phyloP scores from a whole-genome alignment of 2,329 filamentous ascomycete species.

The Ceratocystiopsis minuta region DNA sequence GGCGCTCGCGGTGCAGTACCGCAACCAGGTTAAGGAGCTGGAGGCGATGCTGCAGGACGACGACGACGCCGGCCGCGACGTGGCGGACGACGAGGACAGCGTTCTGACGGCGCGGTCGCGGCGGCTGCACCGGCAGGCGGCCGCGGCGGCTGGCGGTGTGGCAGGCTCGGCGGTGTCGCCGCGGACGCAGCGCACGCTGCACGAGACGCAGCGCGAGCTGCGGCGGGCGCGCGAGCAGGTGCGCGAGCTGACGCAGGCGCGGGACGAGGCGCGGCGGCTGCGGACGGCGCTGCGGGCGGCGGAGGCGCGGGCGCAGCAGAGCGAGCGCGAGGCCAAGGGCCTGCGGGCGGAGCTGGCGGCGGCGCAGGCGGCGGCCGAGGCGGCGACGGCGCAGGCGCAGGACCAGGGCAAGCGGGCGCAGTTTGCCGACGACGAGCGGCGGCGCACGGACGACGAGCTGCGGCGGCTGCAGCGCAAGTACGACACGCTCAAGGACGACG shows the following conservation, averaged over 20 bases:
- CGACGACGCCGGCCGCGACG: constrained; percentile 12
- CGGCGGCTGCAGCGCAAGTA: constrained; percentile 29
- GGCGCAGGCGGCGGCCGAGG: constrained; percentile 12
- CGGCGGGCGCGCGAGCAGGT: constrained; percentile 35
- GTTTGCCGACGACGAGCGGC: constrained; percentile 15
- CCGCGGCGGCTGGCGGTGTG: constrained; percentile 7
- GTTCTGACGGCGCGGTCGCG: constrained; percentile 13
- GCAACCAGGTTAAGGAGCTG: constrained; percentile 39
- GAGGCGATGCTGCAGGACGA: constrained; percentile 29
- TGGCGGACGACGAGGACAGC: constrained; percentile 8
- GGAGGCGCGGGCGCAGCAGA: constrained; percentile 24
- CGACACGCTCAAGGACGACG: constrained; percentile 33
- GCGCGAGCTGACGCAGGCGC: constrained; percentile 31
- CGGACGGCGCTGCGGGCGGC: constrained; percentile 30
- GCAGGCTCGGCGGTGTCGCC: constrained; percentile 23
- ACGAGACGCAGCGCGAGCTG: constrained; percentile 36
- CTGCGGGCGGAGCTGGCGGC: constrained; percentile 15
- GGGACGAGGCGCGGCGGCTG: constrained; percentile 33
- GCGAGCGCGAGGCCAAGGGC: constrained; percentile 19
- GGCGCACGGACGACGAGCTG: constrained; percentile 30
- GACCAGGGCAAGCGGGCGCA: constrained; percentile 15
- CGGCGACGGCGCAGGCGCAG: constrained; percentile 10
- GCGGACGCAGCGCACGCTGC: constrained; percentile 29
- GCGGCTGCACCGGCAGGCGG: background rate
- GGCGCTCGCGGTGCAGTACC: constrained; percentile 37